These are phyloP conservation scores for Massarina eburnea DNA, from an alignment of 2,329 filamentous ascomycete species.

Conservation along the genomic window DNA sequence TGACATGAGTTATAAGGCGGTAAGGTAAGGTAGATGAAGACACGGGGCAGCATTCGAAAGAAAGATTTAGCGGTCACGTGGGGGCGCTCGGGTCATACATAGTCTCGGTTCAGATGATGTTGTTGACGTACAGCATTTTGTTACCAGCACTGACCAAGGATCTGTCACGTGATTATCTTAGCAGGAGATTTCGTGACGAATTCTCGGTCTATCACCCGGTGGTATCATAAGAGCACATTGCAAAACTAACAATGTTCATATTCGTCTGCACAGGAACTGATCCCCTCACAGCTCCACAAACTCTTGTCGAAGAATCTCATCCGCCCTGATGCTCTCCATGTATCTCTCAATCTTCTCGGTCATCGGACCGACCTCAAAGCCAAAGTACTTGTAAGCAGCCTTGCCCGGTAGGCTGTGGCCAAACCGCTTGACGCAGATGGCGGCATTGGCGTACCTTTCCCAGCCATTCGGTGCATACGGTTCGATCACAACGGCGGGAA, in stretches of 20 bases:
- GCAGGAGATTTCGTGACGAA: neutral
- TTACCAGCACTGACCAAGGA: too few species aligned
- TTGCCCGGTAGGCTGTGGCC: constrained; percentile 59
- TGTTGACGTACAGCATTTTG: too few species aligned
- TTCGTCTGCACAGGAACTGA: neutral
- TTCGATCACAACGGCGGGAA: constrained; percentile 61
- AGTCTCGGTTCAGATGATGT: too few species aligned
- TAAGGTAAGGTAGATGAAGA: neutral
- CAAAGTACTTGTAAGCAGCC: constrained; percentile 59
- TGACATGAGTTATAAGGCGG: constrained; percentile 7
- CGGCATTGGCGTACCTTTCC: constrained; percentile 63
- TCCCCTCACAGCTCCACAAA: constrained; percentile 33
- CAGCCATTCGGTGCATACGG: constrained; percentile 61
- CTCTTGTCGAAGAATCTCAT: constrained; percentile 35
- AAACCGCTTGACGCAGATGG: constrained; percentile 56
- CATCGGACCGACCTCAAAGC: constrained; percentile 52
- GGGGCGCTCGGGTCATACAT: constrained; percentile 1
- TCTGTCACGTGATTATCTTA: too few species aligned
- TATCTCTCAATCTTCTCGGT: constrained; percentile 45
- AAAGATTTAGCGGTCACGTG: neutral
- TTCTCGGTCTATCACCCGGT: neutral
- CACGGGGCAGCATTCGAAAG: neutral
- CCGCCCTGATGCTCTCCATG: constrained; percentile 39
- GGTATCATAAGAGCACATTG: neutral
- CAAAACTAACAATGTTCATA: too few species aligned